Conservation (phyloP, 2,329 filamentous ascomycete species). For the Cladorrhinum sp. region DNA sequence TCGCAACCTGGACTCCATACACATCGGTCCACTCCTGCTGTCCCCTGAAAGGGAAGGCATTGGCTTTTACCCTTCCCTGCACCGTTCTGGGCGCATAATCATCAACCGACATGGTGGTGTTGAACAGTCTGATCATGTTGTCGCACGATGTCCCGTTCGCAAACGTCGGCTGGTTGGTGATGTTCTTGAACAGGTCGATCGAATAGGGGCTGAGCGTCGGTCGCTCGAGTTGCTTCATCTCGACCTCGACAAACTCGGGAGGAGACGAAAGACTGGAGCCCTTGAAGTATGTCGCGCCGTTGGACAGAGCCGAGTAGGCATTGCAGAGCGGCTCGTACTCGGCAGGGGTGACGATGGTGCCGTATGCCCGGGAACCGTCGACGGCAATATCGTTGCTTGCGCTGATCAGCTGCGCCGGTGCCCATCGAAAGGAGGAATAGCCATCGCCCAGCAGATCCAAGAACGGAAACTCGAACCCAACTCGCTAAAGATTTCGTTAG, state of each 20-base stretch:
- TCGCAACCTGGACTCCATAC: constrained; percentile 33
- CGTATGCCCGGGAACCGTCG: constrained; percentile 44
- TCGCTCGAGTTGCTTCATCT: constrained; percentile 24
- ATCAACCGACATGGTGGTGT: constrained; percentile 30
- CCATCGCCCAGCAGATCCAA: constrained; percentile 50
- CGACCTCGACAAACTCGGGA: constrained; percentile 30
- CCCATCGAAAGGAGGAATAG: constrained; percentile 50
- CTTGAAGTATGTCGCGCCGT: constrained; percentile 29
- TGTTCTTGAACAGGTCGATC: constrained; percentile 44
- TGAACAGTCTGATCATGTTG: constrained; percentile 36
- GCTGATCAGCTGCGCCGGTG: constrained; percentile 45
- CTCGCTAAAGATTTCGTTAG: constrained; percentile 37
- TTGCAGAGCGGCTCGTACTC: constrained; percentile 47
- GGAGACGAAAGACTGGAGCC: constrained; percentile 24
- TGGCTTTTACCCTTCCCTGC: constrained; percentile 26
- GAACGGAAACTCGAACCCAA: constrained; percentile 54
- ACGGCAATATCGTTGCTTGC: constrained; percentile 42
- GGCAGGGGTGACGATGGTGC: constrained; percentile 41
- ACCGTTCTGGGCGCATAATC: constrained; percentile 28
- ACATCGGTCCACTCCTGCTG: constrained; percentile 25
- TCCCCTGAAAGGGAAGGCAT: constrained; percentile 26
- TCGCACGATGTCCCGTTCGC: constrained; percentile 45
- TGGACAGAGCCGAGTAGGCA: constrained; percentile 39
- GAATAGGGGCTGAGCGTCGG: constrained; percentile 32
- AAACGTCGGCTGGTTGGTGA: constrained; percentile 56